Conservation (phyloP, 345 rosid genomes). For the Euphorbia peplus region DNA sequence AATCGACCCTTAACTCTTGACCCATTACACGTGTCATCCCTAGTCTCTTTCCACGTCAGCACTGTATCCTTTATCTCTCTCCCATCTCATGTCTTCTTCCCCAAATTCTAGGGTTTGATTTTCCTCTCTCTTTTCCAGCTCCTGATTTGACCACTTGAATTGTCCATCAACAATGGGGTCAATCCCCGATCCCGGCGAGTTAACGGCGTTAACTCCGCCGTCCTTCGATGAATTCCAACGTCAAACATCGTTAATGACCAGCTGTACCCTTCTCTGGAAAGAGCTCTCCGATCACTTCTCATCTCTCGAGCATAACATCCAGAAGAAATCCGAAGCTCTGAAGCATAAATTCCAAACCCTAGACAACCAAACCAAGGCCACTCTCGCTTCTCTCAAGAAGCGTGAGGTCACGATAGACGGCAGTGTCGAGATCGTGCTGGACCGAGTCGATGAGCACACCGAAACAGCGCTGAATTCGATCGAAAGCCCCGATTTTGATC, state of each 20-base stretch:
- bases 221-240: conserved; percentile 94
- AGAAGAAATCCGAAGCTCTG: conserved; percentile 79
- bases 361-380: conserved; percentile 67
- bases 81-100: conserved; percentile 5
- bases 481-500: conserved; percentile 26
- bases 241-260: conserved; percentile 90
- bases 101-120: conserved; percentile 11
- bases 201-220: conserved; percentile 69
- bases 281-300: conserved; percentile 98
- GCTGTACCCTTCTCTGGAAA: conserved; percentile 96
- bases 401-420: conserved; percentile 88
- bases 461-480: conserved; percentile 48
- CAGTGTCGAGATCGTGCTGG: conserved; percentile 71
- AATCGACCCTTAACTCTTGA: not conserved
- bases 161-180: conserved; percentile 60
- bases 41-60: conserved; percentile 44
- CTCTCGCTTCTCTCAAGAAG: conserved; percentile 66
- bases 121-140: not conserved
- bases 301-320: conserved; percentile 67
- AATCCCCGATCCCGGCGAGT: conserved; percentile 93
- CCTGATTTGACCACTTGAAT: not conserved
- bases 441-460: conserved; percentile 49
- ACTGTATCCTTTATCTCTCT: conserved; percentile 1
- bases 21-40: conserved; percentile 45
- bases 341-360: conserved; percentile 65